These are phyloP conservation scores for Hibiscus syriacus DNA, from an alignment of 345 rosid species.

Conservation along the genomic window DNA sequence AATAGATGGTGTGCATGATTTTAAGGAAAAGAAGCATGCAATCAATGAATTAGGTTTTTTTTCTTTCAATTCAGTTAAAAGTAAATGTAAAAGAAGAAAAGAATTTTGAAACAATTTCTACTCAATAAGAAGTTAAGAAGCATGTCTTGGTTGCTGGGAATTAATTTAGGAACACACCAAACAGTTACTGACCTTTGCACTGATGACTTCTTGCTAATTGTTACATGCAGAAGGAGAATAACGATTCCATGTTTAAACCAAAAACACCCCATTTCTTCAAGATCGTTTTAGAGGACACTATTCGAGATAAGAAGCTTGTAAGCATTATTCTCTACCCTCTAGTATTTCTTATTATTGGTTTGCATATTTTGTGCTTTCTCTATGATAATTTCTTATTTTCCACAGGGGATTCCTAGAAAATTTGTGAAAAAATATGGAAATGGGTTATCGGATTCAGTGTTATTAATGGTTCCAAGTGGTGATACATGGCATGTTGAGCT, in stretches of 20 bases:
- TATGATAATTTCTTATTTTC: not conserved
- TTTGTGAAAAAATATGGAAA: constrained; percentile 17
- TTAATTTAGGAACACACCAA: not conserved
- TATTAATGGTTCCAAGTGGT: constrained; percentile 17
- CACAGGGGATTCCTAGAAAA: constrained; percentile 21
- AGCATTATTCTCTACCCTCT: not conserved
- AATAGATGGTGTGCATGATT: no score
- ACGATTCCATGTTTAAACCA: not conserved
- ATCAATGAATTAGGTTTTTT: no score
- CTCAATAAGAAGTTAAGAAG: not conserved
- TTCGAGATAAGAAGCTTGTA: constrained; percentile 14
- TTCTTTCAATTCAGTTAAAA: no score
- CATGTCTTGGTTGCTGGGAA: not conserved
- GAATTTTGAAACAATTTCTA: not conserved
- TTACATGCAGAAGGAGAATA: not conserved
- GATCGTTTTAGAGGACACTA: constrained; percentile 12
- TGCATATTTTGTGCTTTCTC: not conserved
- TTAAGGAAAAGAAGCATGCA: no score
- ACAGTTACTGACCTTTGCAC: not conserved
- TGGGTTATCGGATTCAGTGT: not conserved
- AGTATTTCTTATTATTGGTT: not conserved
- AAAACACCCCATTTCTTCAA: constrained; percentile 17
- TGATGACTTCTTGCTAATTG: not conserved
- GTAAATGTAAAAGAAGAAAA: not conserved
- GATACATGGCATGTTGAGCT: constrained; percentile 20